Base-by-base conservation (phyloP, 495 filamentous ascomycete genomes). In the Neurospora sp. region DNA sequence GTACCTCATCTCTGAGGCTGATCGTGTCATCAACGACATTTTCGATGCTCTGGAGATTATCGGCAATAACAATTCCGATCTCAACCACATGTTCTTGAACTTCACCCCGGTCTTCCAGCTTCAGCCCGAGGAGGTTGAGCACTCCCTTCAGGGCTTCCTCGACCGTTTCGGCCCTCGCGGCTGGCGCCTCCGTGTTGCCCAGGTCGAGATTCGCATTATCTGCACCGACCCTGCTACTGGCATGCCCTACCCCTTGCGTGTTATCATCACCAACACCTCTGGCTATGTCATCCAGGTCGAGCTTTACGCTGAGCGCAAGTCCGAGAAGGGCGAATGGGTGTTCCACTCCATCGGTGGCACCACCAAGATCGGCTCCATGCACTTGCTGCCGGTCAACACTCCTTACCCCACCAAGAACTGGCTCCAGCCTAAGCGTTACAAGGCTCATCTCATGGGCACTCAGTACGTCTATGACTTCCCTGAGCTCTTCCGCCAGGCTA, bases 51-150 rank as follows among this genome's bases (percentile, higher is more conserved):
- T 99, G 71, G 96, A 99, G 88, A 96, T 99, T 77, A 94, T 98
- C 78, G 96, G 96, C 73, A 97, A 96, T 88, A 98, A 97, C 88
- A 95, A 97, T 87, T 97, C 96, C 68, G 96, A 99, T 87, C 87
- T 99, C 77, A 99, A 99, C 86, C 96, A 99, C 85, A 97, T 99
- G 88, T 99, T 98, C 88, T 94, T 99, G 86, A 98, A 99, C 88
- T 99, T 99, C 86, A 93, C 92, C 0, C 91, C 91, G 12, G 92
- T 98, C 69, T 98, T 99, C 89, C 93, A 94, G 78, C 88, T 99
- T 44, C 85, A 92, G 79, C 94, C 96, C 12, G 82, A 89, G 71
- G 95, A 97, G 84, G 94, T 99, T 39, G 94, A 98, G 83, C 89
- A 97, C 82, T 96, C 96, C 16, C 88, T 99, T 61, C 93, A 90